Base-by-base conservation (phyloP, 306 rosid genomes). In the Vigna trinervia region DNA sequence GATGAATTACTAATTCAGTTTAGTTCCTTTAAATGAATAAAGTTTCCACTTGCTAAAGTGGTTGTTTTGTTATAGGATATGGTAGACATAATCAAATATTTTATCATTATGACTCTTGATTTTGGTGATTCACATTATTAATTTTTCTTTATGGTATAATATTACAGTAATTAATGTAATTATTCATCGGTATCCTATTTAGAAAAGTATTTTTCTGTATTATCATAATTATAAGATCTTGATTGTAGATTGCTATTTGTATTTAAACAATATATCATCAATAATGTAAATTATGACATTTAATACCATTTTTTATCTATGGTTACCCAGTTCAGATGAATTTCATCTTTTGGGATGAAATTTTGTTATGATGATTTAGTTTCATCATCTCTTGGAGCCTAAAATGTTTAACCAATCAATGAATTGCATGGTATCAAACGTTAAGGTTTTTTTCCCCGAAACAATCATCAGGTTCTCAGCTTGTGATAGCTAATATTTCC, bases 11-110 rank as follows among this genome's bases (percentile, higher is more conserved):
- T 54, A 54, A 78, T 47, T 34, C 38, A 34, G 71, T 63, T 48
- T 54, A 46, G 59, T 36, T 36, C 20, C 54, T 81, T 78, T 8
- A 32, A 60, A 74, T 12, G 63, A 63, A 74, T 57, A 75, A 75
- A 23, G 8, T 78, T 61, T 47, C 69, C 81, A 69, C 85, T 69
- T 68, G 64, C 74, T 81, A 72, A 69, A 47, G 78, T 81, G 84
- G 69, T 36, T 47, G 36, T 73, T 76, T 80, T 62, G 50, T 56
- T 2, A 43, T 57, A 32, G 36, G 48, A 32, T 38, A 11, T 26
- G 28, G 2, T 26, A 26, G 2, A 26, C 28, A 26, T 0, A 26
- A 26, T 3, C 28, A 26, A 26, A 26, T 26, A 26, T 26, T 2
- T 2, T 23, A 23, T 23, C 26, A 23, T 23, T 17, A 17, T 17